A percentile compares a stretch with the other conserved stretches of the same genome.
Evolutionary conservation across 495 filamentous ascomycete genomes (phyloP).

Genomic region (Penicillium goetzii): DNA sequence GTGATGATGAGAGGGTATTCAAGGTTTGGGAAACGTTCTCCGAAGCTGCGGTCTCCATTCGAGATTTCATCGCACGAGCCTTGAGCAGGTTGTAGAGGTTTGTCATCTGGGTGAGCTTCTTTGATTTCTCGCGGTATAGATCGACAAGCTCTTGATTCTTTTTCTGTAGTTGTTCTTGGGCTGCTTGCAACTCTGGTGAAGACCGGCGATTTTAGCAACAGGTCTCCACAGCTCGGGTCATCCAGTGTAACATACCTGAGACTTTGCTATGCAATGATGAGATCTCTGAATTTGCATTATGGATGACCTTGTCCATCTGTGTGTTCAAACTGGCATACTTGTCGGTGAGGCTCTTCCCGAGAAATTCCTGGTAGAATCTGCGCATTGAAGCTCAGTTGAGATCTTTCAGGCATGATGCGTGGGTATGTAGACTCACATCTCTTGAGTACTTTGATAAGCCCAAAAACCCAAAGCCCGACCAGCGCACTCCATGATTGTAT

Average conservation of each 20-base stretch:
- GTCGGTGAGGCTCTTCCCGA: conserved; percentile 72
- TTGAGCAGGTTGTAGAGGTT: conserved; percentile 87
- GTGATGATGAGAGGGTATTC: conserved; percentile 37
- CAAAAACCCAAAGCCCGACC: conserved; percentile 84
- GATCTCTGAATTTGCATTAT: conserved; percentile 82
- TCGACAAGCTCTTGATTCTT: conserved; percentile 78
- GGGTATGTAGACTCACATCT: conserved; percentile 64
- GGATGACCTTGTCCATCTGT: conserved; percentile 79
- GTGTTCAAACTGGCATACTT: conserved; percentile 70
- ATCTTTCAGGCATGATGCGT: background rate
- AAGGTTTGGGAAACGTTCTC: conserved; percentile 65
- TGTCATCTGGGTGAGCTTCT: conserved; percentile 75
- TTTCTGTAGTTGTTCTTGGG: conserved; percentile 67
- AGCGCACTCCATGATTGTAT: conserved; percentile 87
- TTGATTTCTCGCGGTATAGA: conserved; percentile 71
- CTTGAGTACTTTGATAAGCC: conserved; percentile 88
- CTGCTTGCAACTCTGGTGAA: conserved; percentile 62
- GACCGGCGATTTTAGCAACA: conserved; percentile 12
- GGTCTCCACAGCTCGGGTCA: background rate
- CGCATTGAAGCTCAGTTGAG: conserved; percentile 19
- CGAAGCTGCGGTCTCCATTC: conserved; percentile 70
- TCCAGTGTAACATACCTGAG: conserved; percentile 38
- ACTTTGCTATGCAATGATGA: conserved; percentile 65
- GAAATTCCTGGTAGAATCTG: conserved; percentile 81
- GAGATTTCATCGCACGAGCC: conserved; percentile 66